Percentiles rank a stretch among this genome's conserved stretches.
phyloP scores from a whole-genome alignment of 331 rosid genomes.

The Stylosanthes scabra region DNA sequence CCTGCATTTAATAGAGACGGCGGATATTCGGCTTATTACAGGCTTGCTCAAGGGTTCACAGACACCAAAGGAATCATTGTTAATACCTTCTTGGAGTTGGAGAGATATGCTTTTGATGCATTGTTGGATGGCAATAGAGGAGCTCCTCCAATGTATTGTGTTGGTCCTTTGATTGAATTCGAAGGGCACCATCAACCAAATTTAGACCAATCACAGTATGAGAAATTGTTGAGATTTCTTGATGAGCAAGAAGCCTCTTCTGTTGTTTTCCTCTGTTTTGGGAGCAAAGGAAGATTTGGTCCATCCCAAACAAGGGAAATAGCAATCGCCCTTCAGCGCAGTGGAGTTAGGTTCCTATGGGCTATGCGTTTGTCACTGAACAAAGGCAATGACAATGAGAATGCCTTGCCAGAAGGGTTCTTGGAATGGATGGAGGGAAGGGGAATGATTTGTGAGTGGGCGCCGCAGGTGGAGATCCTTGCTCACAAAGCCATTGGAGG shows the following conservation, averaged over 20 bases:
- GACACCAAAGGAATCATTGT: slow-evolving; percentile 63
- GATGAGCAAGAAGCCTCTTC: slow-evolving; percentile 55
- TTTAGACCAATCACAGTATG: slow-evolving; percentile 49
- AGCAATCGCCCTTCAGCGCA: slow-evolving; percentile 53
- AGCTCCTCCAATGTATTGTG: slow-evolving; percentile 57
- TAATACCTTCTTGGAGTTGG: slow-evolving; percentile 56
- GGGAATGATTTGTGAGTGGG: slow-evolving; percentile 62
- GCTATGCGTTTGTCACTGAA: slow-evolving; percentile 42
- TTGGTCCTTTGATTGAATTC: slow-evolving; percentile 64
- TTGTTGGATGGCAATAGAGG: slow-evolving; percentile 19
- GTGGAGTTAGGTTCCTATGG: slow-evolving; percentile 71
- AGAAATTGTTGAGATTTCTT: slow-evolving; percentile 59
- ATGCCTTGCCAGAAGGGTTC: slow-evolving; percentile 54
- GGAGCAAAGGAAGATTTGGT: slow-evolving; percentile 66
- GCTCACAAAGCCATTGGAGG: slow-evolving; percentile 46
- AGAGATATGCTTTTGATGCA: slow-evolving; percentile 42
- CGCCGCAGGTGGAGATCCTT: slow-evolving; percentile 49
- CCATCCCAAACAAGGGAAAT: slow-evolving; percentile 67
- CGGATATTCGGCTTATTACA: slow-evolving; percentile 43
- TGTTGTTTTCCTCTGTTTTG: slow-evolving; percentile 72
- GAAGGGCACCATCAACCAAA: slow-evolving; percentile 41
- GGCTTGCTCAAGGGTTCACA: slow-evolving; percentile 34
- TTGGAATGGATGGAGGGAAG: slow-evolving; percentile 51
- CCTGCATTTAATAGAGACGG: slow-evolving; percentile 41
- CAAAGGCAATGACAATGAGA: slow-evolving; percentile 23